phyloP scores from a whole-genome alignment of 345 rosid species.

The Noccaea caerulescens region DNA sequence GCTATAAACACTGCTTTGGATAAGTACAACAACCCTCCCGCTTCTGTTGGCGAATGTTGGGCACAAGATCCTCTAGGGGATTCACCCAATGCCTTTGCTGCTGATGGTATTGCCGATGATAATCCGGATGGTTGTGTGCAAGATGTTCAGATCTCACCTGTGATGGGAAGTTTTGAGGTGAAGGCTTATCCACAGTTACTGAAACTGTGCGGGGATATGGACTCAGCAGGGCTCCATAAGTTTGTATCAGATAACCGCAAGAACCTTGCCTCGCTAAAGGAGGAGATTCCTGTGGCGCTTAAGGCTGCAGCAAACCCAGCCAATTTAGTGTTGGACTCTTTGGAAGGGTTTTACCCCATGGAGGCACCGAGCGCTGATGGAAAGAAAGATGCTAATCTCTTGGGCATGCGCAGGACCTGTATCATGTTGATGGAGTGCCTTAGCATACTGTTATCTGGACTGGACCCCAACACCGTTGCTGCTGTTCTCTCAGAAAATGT shows the following conservation, averaged over 20 bases:
- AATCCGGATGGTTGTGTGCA: slow-evolving; percentile 50
- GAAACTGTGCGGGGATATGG: slow-evolving; percentile 86
- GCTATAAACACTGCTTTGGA: slow-evolving; percentile 64
- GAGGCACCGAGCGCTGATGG: slow-evolving; percentile 70
- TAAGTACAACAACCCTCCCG: slow-evolving; percentile 64
- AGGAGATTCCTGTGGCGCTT: slow-evolving; percentile 87
- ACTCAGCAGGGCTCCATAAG: slow-evolving; percentile 85
- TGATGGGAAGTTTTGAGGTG: slow-evolving; percentile 58
- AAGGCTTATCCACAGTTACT: slow-evolving; percentile 77
- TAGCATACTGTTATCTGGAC: slow-evolving; percentile 62
- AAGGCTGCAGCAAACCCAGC: slow-evolving; percentile 84
- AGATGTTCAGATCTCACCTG: slow-evolving; percentile 54
- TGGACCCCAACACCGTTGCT: slow-evolving; percentile 52
- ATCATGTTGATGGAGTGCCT: slow-evolving; percentile 99
- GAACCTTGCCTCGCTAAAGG: slow-evolving; percentile 84
- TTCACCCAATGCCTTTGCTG: slow-evolving; percentile 49
- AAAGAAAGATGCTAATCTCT: slow-evolving; percentile 81
- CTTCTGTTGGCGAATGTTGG: slow-evolving; percentile 51
- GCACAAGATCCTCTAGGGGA: slow-evolving; percentile 48
- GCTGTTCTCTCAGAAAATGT: slow-evolving; percentile 67
- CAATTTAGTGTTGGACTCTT: slow-evolving; percentile 73
- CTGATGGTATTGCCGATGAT: slow-evolving; percentile 47
- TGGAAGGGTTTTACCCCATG: slow-evolving; percentile 75
- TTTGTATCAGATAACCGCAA: slow-evolving; percentile 97
- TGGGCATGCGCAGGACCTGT: slow-evolving; percentile 96